A percentile compares a stretch with the other conserved stretches of the same genome.
Conservation (phyloP, 78 protist genomes). For the Pigoraptor vietnamica region DNA sequence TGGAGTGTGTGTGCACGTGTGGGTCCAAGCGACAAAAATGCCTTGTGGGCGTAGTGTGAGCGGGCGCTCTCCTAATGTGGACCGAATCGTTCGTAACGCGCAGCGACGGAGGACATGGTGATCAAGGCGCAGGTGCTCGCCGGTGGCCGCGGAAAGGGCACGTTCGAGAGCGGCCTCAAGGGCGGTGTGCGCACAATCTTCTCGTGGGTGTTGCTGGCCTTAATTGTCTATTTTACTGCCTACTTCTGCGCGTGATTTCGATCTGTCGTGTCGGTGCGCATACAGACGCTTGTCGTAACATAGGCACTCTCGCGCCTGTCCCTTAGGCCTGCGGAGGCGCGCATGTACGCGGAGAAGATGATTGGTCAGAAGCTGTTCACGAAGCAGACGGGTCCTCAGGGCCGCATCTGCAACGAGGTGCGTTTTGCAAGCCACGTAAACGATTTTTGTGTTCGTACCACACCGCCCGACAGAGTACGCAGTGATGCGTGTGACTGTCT, state of each 20-base stretch:
- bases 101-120: conserved; percentile 45
- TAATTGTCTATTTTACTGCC: no score
- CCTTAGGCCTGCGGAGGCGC: conserved; percentile 18
- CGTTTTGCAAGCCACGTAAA: no score
- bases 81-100: no score
- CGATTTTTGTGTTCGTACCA: no score
- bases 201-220: neutral
- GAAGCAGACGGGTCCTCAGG: conserved; percentile 65
- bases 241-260: no score
- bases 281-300: conserved; percentile 34
- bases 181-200: conserved; percentile 86
- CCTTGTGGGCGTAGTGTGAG: no score
- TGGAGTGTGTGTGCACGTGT: no score
- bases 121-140: conserved; percentile 93
- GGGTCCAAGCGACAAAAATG: no score
- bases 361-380: conserved; percentile 86
- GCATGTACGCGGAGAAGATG: conserved; percentile 68
- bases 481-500: no score
- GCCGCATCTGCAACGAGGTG: conserved; percentile 29
- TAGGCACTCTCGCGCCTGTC: no score
- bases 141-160: conserved; percentile 97
- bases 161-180: conserved; percentile 79
- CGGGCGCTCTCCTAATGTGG: no score
- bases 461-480: no score
- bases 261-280: neutral